Conservation (phyloP, 2,329 filamentous ascomycete genomes). For the Penicillium aurantiogriseum region DNA sequence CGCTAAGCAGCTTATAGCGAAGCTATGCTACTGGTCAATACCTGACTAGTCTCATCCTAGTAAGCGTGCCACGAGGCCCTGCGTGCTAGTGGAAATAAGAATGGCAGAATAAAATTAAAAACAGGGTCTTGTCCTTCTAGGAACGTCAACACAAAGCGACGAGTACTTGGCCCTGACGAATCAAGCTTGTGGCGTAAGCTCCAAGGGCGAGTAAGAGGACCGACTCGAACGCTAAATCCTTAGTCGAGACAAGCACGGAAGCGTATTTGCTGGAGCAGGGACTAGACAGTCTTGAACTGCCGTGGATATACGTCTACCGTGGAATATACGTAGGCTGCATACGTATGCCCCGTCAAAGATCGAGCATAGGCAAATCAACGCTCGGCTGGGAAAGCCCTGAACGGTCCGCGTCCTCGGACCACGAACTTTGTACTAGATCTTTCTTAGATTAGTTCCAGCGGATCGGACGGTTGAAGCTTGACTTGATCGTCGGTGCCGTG, state of each 20-base stretch:
- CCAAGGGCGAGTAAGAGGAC: constrained; percentile 14
- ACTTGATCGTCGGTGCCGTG: constrained; percentile 13
- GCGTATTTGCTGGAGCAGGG: constrained; percentile 13
- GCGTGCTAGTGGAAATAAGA: constrained; percentile 9
- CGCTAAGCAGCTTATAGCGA: constrained; percentile 10
- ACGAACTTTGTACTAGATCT: constrained; percentile 8
- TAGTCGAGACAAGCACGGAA: constrained; percentile 11
- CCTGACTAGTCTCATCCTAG: constrained; percentile 10
- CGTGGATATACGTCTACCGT: neutral
- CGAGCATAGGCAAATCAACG: constrained; percentile 15
- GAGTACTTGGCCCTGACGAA: constrained; percentile 7
- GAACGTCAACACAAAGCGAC: neutral
- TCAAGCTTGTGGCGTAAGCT: constrained; percentile 21
- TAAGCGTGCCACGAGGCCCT: constrained; percentile 24
- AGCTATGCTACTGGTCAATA: constrained; percentile 3
- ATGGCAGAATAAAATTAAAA: neutral
- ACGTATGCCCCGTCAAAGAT: constrained; percentile 22
- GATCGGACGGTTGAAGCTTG: constrained; percentile 21
- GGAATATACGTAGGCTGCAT: constrained; percentile 27
- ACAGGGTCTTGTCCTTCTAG: constrained; percentile 12
- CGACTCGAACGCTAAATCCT: constrained; percentile 5
- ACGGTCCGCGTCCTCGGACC: constrained; percentile 2
- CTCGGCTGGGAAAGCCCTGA: constrained; percentile 16
- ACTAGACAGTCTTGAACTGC: constrained; percentile 6
- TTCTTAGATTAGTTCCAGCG: constrained; percentile 4